Evolutionary conservation across 768 basidiomycete species (phyloP).

Genomic region (Paxillus ammoniavirescens): DNA sequence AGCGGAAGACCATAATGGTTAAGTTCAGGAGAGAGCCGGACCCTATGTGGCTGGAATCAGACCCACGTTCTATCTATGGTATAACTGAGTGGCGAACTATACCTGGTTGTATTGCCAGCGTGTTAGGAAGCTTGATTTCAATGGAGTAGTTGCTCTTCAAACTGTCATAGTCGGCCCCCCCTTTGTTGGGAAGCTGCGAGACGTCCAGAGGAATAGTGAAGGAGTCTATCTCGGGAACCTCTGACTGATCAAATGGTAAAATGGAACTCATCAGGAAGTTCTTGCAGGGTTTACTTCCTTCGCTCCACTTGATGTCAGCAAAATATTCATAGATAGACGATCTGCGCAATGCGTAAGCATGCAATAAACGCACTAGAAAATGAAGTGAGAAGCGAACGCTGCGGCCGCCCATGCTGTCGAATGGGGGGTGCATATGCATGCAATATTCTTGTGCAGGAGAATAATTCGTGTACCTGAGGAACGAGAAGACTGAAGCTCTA

Average conservation of each 20-base stretch:
- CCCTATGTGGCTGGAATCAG: no score
- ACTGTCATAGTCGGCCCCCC: background rate
- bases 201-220: background rate
- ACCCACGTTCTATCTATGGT: no score
- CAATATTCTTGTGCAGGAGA: slow-evolving; percentile 11
- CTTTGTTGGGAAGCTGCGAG: background rate
- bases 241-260: background rate
- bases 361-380: background rate
- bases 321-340: slow-evolving; percentile 17
- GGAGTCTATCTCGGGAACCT: background rate
- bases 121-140: no score
- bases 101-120: background rate
- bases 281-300: slow-evolving; percentile 9
- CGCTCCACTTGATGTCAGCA: slow-evolving; percentile 8
- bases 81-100: background rate
- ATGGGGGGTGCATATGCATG: no score
- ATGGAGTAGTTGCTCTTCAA: slow-evolving; percentile 5
- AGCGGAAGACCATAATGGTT: background rate
- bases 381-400: background rate
- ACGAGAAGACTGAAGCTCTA: slow-evolving; percentile 16
- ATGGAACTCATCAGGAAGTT: slow-evolving; percentile 1
- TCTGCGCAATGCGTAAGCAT: background rate
- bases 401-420: no score
- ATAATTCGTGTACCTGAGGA: slow-evolving; percentile 21
- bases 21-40: background rate